These are phyloP conservation scores for Diaporthe citriasiana DNA, from an alignment of 2,329 filamentous ascomycete genomes.

Conservation along the genomic window DNA sequence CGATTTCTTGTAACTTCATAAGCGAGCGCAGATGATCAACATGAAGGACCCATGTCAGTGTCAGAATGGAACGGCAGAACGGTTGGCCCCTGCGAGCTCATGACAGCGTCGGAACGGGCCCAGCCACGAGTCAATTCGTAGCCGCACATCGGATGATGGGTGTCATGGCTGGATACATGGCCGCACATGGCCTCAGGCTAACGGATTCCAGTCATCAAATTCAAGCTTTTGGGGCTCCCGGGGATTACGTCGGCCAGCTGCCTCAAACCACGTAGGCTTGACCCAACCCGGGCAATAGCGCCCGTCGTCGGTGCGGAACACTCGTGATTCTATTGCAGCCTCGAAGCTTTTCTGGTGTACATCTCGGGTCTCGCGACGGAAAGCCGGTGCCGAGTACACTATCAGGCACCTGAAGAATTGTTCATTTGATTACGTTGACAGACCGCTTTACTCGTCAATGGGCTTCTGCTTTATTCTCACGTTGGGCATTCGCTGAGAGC, in stretches of 20 bases:
- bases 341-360: neutral
- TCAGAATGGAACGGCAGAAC: neutral
- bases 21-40: constrained; percentile 11
- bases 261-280: constrained; percentile 19
- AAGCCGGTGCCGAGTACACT: neutral
- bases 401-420: neutral
- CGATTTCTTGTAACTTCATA: too few relatives aligned
- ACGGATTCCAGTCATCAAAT: neutral
- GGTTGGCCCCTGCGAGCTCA: neutral
- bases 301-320: too few relatives aligned
- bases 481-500: too few relatives aligned
- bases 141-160: neutral
- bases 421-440: neutral
- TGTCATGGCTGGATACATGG: constrained; percentile 11
- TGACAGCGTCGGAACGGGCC: constrained; percentile 9
- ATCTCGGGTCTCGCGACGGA: constrained; percentile 3
- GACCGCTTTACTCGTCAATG: neutral
- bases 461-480: too few relatives aligned
- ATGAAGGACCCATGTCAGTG: neutral
- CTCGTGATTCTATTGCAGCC: constrained; percentile 8
- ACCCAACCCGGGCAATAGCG: neutral
- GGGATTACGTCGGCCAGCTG: neutral
- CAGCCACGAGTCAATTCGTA: constrained; percentile 11
- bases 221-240: constrained; percentile 11
- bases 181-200: neutral